These are phyloP conservation scores for Teratosphaeria destructans DNA, from an alignment of 2,329 filamentous ascomycete genomes.

Conservation along the genomic window DNA sequence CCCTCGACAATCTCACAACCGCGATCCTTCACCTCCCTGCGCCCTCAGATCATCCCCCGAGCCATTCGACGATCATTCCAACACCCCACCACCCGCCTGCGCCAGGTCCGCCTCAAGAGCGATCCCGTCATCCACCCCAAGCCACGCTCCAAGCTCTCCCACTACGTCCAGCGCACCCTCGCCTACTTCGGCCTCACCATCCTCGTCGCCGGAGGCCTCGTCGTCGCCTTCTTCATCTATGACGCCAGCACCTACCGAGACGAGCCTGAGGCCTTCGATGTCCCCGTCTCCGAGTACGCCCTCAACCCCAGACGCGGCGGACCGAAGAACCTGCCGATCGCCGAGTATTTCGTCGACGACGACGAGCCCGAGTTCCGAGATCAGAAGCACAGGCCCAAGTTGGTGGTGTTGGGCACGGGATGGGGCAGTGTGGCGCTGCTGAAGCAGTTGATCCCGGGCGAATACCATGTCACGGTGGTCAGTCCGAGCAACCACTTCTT, in stretches of 20 bases:
- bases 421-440: constrained; percentile 91
- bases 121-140: constrained; percentile 4
- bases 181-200: constrained; percentile 67
- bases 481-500: constrained; percentile 94
- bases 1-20: background rate
- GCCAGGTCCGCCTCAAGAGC: constrained; percentile 8
- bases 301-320: constrained; percentile 73
- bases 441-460: constrained; percentile 79
- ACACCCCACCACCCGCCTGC: constrained; percentile 8
- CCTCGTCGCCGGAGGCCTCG: constrained; percentile 54
- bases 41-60: constrained; percentile 8
- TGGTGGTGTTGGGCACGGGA: constrained; percentile 86
- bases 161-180: constrained; percentile 49
- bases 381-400: constrained; percentile 77
- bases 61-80: constrained; percentile 7
- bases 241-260: constrained; percentile 86
- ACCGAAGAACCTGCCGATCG: constrained; percentile 89
- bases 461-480: constrained; percentile 92
- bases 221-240: constrained; percentile 84
- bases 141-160: constrained; percentile 25
- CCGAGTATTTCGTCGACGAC: constrained; percentile 79
- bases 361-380: constrained; percentile 63
- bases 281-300: constrained; percentile 75
- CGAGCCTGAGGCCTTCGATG: constrained; percentile 54
- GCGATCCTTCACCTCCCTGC: constrained; percentile 2